Base-by-base conservation (phyloP, 2,329 filamentous ascomycete genomes). In the Penicillium griseofulvum region DNA sequence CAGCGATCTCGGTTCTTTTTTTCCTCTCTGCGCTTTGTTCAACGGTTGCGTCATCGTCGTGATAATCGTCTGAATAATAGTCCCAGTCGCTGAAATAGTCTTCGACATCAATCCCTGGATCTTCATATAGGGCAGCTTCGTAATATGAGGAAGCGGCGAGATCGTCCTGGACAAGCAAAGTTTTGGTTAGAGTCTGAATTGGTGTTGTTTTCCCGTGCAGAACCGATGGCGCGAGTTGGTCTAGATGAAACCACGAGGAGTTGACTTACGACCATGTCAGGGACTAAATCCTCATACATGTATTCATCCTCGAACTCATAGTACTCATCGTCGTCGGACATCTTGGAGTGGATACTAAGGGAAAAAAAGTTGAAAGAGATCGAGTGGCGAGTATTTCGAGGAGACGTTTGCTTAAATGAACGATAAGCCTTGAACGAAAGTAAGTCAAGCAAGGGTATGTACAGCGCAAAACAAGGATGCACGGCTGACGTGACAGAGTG, bases 81-180 rank as follows among this genome's bases (percentile, higher is more conserved):
- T 77, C 75, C 74, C 75, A 78, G 58, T 79, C 77, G 48, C 72
- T 75, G 62, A 68, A 75, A 44, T 70, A 72, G 12, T 76, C 74
- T 49, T 71, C 67, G 8, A 70, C 57, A 34, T 78, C 75, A 26
- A 71, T 64, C 14, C 63, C 66, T 6, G 74, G 71, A 50, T 78
- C 72, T 42, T 76, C 74, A 26, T 70, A 67, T 33, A 72, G 68
- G 26, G 73, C 64, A 29, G 74, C 71, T 52, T 76, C 76, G 60
- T 74, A 69, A 14, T 73, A 65, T 29, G 76, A 66, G 46, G 71
- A 69, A 57, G 68, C 70, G 39, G 76, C 76, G 22, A 79, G 68
- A 53, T 78, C 75, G 48, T 79, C 75, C 74, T 77, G 42, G 38
- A 33, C 6, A 26, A 42, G 42, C 11, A 26, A 37, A 22, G 17